Evolutionary conservation across 2,329 filamentous ascomycete genomes (phyloP).

Genomic region (Fusarium dlaminii): DNA sequence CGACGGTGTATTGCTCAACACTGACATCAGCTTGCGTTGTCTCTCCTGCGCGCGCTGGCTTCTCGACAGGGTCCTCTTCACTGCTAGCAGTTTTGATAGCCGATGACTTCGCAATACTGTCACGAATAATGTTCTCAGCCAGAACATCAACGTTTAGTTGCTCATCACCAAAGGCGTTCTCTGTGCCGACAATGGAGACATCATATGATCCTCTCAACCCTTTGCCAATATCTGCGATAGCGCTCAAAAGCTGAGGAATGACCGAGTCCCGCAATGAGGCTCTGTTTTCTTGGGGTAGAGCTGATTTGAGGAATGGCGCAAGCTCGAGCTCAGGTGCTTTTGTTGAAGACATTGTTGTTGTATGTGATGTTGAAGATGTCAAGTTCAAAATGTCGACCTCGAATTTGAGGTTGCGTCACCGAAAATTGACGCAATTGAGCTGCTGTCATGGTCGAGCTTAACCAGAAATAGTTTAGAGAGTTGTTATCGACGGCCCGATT

Average conservation of each 20-base stretch:
- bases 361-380: neutral
- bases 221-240: constrained; percentile 56
- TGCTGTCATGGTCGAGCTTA: neutral
- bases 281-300: constrained; percentile 36
- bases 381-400: neutral
- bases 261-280: constrained; percentile 55
- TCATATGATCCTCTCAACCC: constrained; percentile 56
- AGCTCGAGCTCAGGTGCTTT: constrained; percentile 5
- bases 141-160: constrained; percentile 67
- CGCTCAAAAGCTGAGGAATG: constrained; percentile 58
- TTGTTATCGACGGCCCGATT: constrained; percentile 11
- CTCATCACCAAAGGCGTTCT: constrained; percentile 68
- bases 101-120: constrained; percentile 54
- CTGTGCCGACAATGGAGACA: constrained; percentile 58
- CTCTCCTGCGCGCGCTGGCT: constrained; percentile 29
- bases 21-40: neutral
- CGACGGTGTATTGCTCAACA: constrained; percentile 63
- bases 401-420: constrained; percentile 14
- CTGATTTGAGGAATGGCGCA: constrained; percentile 12
- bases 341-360: constrained; percentile 17
- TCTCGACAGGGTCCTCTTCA: constrained; percentile 69
- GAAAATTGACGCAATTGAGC: constrained; percentile 31
- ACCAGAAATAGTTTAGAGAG: neutral
- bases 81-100: constrained; percentile 63
- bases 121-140: constrained; percentile 60